These are phyloP conservation scores for Cryptosporidium ubiquitum DNA, from an alignment of 169 alveolate species.

Conservation along the genomic window DNA sequence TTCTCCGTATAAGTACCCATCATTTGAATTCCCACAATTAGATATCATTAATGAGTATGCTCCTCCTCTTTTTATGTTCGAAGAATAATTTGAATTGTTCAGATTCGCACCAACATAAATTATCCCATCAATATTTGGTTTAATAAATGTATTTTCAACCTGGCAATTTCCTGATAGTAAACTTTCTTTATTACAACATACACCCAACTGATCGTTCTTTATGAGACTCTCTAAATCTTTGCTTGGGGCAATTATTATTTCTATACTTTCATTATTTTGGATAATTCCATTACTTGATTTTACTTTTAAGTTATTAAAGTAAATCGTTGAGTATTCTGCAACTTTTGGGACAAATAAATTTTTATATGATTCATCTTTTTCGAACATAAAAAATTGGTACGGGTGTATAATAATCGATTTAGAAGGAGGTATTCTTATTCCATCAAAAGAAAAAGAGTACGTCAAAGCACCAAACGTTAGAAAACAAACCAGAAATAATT, in stretches of 20 bases:
- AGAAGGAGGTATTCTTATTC: constrained; percentile 23
- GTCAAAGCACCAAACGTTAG: background rate
- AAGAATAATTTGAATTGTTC: background rate
- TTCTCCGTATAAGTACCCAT: constrained; percentile 1
- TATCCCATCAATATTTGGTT: constrained; percentile 11
- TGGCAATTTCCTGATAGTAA: constrained; percentile 1
- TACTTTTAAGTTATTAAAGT: background rate
- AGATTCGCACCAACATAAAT: background rate
- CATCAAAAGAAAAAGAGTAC: constrained; percentile 11
- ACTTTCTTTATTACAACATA: constrained; percentile 50
- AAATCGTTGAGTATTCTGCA: background rate
- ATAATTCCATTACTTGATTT: background rate
- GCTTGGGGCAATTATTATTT: constrained; percentile 32
- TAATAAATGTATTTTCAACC: constrained; percentile 22
- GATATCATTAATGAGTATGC: constrained; percentile 18
- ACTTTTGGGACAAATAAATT: background rate
- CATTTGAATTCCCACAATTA: constrained; percentile 33
- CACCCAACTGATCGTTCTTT: background rate
- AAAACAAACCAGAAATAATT: background rate
- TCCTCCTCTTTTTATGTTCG: constrained; percentile 11
- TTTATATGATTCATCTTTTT: background rate
- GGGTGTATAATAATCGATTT: constrained; percentile 33
- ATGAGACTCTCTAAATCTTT: constrained; percentile 7
- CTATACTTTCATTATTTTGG: background rate
- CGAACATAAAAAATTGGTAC: constrained; percentile 30